Evolutionary conservation across 495 filamentous ascomycete genomes (phyloP).

Genomic region (Aspergillus hancockii): DNA sequence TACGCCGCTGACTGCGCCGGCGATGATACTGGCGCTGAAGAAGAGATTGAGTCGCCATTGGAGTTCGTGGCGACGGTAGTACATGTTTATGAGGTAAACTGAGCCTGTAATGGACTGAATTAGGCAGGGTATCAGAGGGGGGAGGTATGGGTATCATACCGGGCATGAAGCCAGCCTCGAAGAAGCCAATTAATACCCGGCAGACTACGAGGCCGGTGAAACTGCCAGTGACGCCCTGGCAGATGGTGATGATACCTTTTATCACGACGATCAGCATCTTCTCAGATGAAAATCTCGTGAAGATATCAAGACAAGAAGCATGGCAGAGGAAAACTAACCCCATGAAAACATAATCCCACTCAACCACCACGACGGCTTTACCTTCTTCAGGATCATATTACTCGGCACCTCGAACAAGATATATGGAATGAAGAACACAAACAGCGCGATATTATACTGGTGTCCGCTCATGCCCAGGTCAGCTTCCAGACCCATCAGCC

Average conservation of each 20-base stretch:
- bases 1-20: slow-evolving; percentile 62
- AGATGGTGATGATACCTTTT: slow-evolving; percentile 50
- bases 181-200: slow-evolving; percentile 56
- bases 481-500: slow-evolving; percentile 58
- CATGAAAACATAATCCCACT: slow-evolving; percentile 55
- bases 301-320: not conserved
- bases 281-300: no score
- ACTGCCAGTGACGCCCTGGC: slow-evolving; percentile 56
- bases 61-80: slow-evolving; percentile 63
- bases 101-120: slow-evolving; percentile 24
- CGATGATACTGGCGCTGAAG: slow-evolving; percentile 57
- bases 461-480: slow-evolving; percentile 59
- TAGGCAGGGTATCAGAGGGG: not conserved
- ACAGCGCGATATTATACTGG: slow-evolving; percentile 62
- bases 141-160: slow-evolving; percentile 31
- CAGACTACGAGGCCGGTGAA: slow-evolving; percentile 53
- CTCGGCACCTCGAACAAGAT: slow-evolving; percentile 64
- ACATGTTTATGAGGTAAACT: slow-evolving; percentile 59
- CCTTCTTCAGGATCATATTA: slow-evolving; percentile 66
- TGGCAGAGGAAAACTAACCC: slow-evolving; percentile 33
- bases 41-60: slow-evolving; percentile 60
- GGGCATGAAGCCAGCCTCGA: slow-evolving; percentile 61
- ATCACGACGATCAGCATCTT: not conserved
- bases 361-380: slow-evolving; percentile 61
- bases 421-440: slow-evolving; percentile 69